Base-by-base conservation (phyloP, 1,139 yeast species). In the Suhomyces choctaworum region DNA sequence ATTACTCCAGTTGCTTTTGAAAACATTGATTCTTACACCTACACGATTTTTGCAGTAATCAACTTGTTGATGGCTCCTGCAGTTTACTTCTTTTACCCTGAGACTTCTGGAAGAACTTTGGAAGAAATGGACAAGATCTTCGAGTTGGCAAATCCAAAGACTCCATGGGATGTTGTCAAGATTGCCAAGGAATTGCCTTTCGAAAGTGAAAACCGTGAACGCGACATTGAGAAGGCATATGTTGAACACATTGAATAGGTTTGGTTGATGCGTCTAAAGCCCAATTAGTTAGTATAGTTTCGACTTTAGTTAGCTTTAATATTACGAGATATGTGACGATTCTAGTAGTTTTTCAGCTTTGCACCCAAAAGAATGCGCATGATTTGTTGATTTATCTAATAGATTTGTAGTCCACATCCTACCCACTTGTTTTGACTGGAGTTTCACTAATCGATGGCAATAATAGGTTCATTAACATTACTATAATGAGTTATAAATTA, bases 121-220 rank as follows among this genome's bases (percentile, higher is more conserved):
- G 84, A 79, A 52, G 82, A 79, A 52, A 62, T 79, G 56, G 84
- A 79, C 20, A 66, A 73, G 45, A 80, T 82, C 44, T 79, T 77
- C 50, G 67, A 54, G 32, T 60, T 54, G 31, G 63, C 68, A 6
- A 69, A 69, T 2, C 49, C 54, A 10, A 42, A 39, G 36, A 47
- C 56, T 37, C 71, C 70, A 5, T 66, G 71, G 71, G 49, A 60
- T 44, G 63, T 58, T 16, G 71, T 65, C 27, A 47, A 50, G 13
- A 64, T 69, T 37, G 74, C 70, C 2, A 50, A 44, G 22, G 52
- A 48, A 11, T 50, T 60, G 45, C 70, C 70, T n/a, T 56, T 44
- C 24, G 50, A 54, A 40, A 58, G 58, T 37, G 54, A 49, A 14
- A 52, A 51, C 30, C 42, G 41, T 22, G 48, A 50, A 23, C 40